A percentile compares a stretch with the other conserved stretches of the same genome.
Conservation (phyloP, 305 asterid genomes). For the Fraxinus floribunda region DNA sequence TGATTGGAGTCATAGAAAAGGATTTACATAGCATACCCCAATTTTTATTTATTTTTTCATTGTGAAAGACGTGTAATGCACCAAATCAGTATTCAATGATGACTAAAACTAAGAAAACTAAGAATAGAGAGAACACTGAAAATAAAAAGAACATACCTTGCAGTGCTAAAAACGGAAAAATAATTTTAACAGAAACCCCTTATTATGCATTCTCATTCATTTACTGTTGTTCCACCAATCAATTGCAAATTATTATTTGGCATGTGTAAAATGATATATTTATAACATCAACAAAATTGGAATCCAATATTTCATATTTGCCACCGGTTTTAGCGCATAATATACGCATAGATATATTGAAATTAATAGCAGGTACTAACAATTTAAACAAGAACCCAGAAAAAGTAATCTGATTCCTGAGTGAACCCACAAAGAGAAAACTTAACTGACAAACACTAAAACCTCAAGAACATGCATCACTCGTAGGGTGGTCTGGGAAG, state of each 20-base stretch:
- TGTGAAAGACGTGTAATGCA: not conserved
- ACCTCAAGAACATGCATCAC: not conserved
- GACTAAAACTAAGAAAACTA: not conserved
- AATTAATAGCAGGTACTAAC: not conserved
- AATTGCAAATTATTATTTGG: not conserved
- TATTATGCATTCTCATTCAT: not conserved
- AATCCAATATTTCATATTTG: conserved; percentile 15
- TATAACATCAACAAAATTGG: conserved; percentile 4
- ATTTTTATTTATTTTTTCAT: not conserved
- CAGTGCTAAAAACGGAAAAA: not conserved
- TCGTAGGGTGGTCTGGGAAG: not conserved
- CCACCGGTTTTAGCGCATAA: conserved; percentile 6
- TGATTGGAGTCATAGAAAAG: not conserved
- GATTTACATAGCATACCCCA: not conserved
- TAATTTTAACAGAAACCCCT: not conserved
- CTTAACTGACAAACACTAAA: conserved; percentile 33
- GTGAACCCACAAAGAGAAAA: not conserved
- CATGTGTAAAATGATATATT: conserved; percentile 1
- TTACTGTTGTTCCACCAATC: not conserved
- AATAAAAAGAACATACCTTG: not conserved
- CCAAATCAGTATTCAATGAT: conserved; percentile 17
- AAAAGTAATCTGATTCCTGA: not conserved
- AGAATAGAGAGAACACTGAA: not conserved
- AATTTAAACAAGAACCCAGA: not conserved
- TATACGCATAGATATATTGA: not conserved